These are phyloP conservation scores for Nitzschia sp. DNA, from an alignment of 108 stramenopile species.

Conservation along the genomic window DNA sequence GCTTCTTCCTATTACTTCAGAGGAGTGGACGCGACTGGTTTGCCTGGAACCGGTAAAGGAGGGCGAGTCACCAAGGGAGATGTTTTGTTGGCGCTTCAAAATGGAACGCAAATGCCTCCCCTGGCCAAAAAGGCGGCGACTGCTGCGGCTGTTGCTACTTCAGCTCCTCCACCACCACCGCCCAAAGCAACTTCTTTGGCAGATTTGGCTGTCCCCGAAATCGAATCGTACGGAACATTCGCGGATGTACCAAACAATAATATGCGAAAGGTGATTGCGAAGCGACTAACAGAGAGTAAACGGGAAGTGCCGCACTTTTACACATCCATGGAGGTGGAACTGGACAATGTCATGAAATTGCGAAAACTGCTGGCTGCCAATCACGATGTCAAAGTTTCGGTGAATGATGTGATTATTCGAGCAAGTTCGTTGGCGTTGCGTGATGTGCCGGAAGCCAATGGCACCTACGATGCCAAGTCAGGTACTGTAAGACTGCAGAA, in stretches of 20 bases:
- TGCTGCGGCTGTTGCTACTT: slow-evolving; percentile 34
- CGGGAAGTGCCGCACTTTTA: slow-evolving; percentile 97
- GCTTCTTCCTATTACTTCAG: slow-evolving; percentile 9
- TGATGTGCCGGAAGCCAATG: slow-evolving; percentile 92
- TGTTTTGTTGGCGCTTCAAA: slow-evolving; percentile 72
- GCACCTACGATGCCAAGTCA: slow-evolving; percentile 70
- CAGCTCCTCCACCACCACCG: slow-evolving; percentile 37
- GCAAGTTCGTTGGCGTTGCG: slow-evolving; percentile 86
- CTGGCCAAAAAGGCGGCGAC: slow-evolving; percentile 31
- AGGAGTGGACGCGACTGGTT: slow-evolving; percentile 74
- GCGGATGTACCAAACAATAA: slow-evolving; percentile 70
- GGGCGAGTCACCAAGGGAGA: slow-evolving; percentile 93
- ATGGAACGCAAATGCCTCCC: slow-evolving; percentile 50
- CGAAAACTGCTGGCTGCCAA: slow-evolving; percentile 72
- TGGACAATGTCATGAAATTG: slow-evolving; percentile 82
- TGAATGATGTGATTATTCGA: slow-evolving; percentile 93
- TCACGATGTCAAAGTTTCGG: slow-evolving; percentile 72
- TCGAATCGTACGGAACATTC: slow-evolving; percentile 52
- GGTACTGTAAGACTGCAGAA: slow-evolving; percentile 85
- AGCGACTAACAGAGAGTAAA: slow-evolving; percentile 80
- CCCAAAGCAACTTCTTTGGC: slow-evolving; percentile 25
- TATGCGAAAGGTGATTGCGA: slow-evolving; percentile 64
- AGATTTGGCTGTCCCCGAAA: slow-evolving; percentile 33
- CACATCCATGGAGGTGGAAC: slow-evolving; percentile 88
- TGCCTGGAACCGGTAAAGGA: slow-evolving; percentile 84